Evolutionary conservation across 2,329 filamentous ascomycete genomes (phyloP).

Genomic region (Microdochium trichocladiopsis): DNA sequence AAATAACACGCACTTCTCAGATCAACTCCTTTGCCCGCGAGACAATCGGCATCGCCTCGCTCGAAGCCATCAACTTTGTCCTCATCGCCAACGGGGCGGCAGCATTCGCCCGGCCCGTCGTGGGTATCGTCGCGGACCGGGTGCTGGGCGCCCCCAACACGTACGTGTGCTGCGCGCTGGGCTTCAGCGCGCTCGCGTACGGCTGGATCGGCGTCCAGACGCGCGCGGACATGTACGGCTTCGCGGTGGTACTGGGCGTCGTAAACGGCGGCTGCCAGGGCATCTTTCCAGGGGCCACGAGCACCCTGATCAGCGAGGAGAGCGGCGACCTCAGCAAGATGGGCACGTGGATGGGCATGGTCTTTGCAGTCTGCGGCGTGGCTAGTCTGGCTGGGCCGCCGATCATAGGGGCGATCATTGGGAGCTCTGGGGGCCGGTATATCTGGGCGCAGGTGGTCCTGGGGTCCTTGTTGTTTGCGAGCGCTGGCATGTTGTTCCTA

Average conservation of each 20-base stretch:
- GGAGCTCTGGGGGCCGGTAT: constrained; percentile 10
- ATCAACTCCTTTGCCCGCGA: constrained; percentile 30
- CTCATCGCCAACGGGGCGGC: constrained; percentile 54
- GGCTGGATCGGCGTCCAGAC: constrained; percentile 45
- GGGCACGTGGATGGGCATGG: constrained; percentile 17
- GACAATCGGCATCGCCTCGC: constrained; percentile 36
- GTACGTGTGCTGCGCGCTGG: constrained; percentile 34
- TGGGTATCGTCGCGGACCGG: constrained; percentile 46
- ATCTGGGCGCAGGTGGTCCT: constrained; percentile 9
- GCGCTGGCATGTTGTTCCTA: neutral
- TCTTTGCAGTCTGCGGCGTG: constrained; percentile 11
- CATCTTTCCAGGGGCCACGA: constrained; percentile 12
- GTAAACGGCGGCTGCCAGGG: constrained; percentile 15
- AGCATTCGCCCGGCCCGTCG: constrained; percentile 46
- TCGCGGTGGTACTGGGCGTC: constrained; percentile 12
- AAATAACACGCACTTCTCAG: constrained; percentile 12
- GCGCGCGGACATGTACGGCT: constrained; percentile 10
- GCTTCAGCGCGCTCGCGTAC: constrained; percentile 38
- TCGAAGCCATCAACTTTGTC: constrained; percentile 48
- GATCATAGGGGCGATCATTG: constrained; percentile 14
- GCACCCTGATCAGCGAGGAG: constrained; percentile 10
- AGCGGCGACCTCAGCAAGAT: constrained; percentile 6
- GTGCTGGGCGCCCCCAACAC: constrained; percentile 48
- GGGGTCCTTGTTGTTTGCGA: neutral
- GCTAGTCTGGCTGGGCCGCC: constrained; percentile 14